Evolutionary conservation across 1,284 basidiomycete genomes (phyloP).

Genomic region (Heterobasidion parviporum): DNA sequence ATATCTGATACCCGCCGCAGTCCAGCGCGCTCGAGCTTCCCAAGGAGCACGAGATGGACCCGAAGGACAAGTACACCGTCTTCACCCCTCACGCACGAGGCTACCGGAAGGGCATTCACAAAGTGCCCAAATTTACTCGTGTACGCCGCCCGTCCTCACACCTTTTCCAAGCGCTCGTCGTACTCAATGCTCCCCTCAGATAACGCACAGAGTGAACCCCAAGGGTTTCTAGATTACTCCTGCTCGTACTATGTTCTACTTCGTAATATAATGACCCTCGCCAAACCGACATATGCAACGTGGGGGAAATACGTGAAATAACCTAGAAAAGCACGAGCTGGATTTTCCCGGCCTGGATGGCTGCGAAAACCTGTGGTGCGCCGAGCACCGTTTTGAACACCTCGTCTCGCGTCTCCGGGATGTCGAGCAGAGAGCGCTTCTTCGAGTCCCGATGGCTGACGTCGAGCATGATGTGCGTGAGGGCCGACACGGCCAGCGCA

Average conservation of each 20-base stretch:
- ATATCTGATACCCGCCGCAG: conserved; percentile 24
- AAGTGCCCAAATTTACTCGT: conserved; percentile 91
- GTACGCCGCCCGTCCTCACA: conserved; percentile 35
- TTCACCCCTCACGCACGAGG: conserved; percentile 67
- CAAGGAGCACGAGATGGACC: conserved; percentile 82
- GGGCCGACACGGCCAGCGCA: conserved; percentile 57
- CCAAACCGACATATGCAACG: conserved; percentile 1
- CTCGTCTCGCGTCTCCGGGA: conserved; percentile 75
- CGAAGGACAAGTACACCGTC: conserved; percentile 93
- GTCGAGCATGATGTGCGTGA: conserved; percentile 78
- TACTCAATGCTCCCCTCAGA: conserved; percentile 29
- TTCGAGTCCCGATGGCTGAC: conserved; percentile 64
- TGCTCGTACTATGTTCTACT: conserved; percentile 14
- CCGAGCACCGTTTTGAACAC: conserved; percentile 70
- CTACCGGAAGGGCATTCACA: conserved; percentile 94
- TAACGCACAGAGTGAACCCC: conserved; percentile 81
- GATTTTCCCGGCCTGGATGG: conserved; percentile 62
- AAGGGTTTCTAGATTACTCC: conserved; percentile 66
- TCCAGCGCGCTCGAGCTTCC: conserved; percentile 68
- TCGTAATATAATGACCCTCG: neutral
- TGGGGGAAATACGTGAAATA: conserved; percentile 8
- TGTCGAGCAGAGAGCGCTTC: conserved; percentile 66
- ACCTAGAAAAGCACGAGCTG: conserved; percentile 67
- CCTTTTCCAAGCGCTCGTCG: neutral
- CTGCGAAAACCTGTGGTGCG: conserved; percentile 48